phyloP scores from a whole-genome alignment of 306 rosid genomes.

The Inga laurina region DNA sequence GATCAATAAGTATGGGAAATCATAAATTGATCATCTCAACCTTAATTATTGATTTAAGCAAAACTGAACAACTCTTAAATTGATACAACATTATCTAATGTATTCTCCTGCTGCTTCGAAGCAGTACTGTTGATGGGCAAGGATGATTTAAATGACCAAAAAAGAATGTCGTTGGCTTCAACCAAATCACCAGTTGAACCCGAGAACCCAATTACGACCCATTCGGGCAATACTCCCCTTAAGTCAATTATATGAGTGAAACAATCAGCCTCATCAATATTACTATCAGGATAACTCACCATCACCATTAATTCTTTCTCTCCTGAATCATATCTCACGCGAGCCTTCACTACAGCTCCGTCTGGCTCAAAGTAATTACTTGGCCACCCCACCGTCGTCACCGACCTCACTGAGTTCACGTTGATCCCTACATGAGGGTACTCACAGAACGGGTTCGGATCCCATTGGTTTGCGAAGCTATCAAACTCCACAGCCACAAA shows the following conservation, averaged over 20 bases:
- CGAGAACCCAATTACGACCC: conserved; percentile 34
- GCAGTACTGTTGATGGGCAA: background rate
- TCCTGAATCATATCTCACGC: conserved; percentile 20
- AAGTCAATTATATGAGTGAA: conserved; percentile 14
- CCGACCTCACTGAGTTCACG: conserved; percentile 19
- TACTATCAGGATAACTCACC: background rate
- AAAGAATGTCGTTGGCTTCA: conserved; percentile 14
- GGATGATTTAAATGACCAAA: conserved; percentile 11
- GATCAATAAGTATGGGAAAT: too few species aligned
- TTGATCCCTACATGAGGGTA: conserved; percentile 33
- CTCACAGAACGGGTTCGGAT: background rate
- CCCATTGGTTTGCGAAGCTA: conserved; percentile 1
- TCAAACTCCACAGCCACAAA: conserved; percentile 30
- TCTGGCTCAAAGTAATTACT: background rate
- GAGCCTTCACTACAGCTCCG: conserved; percentile 8
- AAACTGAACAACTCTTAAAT: background rate
- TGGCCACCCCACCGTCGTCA: background rate
- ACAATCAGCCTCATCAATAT: background rate
- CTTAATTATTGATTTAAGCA: too few species aligned
- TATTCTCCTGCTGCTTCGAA: background rate
- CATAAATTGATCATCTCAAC: too few species aligned
- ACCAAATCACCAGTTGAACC: conserved; percentile 13
- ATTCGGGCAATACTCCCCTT: conserved; percentile 23
- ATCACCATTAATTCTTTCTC: conserved; percentile 13
- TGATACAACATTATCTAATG: background rate